Percentiles rank a stretch among this genome's conserved stretches.
Evolutionary conservation across 225 moss, liverwort and hornwort genomes (phyloP).

Genomic region (Physcomitrium patens): DNA sequence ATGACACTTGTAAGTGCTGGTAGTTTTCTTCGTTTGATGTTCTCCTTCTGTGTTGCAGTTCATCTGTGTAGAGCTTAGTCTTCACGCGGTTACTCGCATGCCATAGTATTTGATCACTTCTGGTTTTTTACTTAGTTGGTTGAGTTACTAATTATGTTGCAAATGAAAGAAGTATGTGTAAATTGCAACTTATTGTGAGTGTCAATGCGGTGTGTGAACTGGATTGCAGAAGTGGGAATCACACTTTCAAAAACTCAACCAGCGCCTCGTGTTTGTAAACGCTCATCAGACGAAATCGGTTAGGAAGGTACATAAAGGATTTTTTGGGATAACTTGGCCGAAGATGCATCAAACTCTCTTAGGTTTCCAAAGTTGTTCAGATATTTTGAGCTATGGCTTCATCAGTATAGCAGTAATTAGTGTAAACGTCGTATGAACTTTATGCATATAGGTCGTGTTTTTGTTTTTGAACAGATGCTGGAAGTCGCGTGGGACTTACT

Average conservation of each 20-base stretch:
- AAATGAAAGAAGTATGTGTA: neutral
- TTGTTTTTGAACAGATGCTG: constrained; percentile 65
- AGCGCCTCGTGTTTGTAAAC: constrained; percentile 82
- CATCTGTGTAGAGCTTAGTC: neutral
- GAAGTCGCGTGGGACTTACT: constrained; percentile 69
- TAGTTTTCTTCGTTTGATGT: neutral
- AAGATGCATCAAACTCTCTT: neutral
- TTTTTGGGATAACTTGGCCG: neutral
- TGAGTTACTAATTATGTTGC: neutral
- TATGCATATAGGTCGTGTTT: constrained; percentile 10
- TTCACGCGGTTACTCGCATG: neutral
- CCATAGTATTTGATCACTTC: neutral
- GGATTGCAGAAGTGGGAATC: constrained; percentile 83
- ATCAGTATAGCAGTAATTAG: neutral
- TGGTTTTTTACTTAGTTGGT: constrained; percentile 17
- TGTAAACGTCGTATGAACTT: neutral
- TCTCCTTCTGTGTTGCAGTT: constrained; percentile 12
- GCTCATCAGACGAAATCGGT: constrained; percentile 80
- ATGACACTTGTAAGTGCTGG: constrained; percentile 78
- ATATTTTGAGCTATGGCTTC: neutral
- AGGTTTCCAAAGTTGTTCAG: neutral
- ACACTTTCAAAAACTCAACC: constrained; percentile 66
- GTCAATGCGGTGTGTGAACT: constrained; percentile 29
- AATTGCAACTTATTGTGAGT: constrained; percentile 15
- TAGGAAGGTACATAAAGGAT: constrained; percentile 39